Base-by-base conservation (phyloP, 768 basidiomycete genomes). In the Rhizopogon vesiculosus region DNA sequence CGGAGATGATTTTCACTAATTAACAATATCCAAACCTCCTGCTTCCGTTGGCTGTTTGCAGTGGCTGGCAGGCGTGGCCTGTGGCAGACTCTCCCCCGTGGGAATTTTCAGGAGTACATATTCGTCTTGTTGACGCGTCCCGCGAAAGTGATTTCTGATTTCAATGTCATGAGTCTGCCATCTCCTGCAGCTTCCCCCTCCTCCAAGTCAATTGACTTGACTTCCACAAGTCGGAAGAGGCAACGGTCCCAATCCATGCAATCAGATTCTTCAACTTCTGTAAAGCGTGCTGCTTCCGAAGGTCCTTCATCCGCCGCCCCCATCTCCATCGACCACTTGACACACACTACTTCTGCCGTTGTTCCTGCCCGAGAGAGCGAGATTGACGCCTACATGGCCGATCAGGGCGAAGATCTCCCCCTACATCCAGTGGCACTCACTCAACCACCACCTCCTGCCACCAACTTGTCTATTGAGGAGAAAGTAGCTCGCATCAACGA, bases 201-300 rank as follows among this genome's bases (percentile, higher is more conserved):
- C 51, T 64, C 73, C 55, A 74, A 74, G 50, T 62, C 72, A 22
- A 62, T 69, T 56, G 76, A 76, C 55, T 61, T 72, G 19, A 60
- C 51, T 42, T 48, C 56, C 51, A 65, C 63, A 49, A 69, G 65
- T 49, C 77, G 87, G 64, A 89, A 89, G 75, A 78, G 87, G 69
- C 85, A 87, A 66, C 84, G 89, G 64, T 88, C 85, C 59, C 78
- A 74, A 62, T 90, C 89, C 39, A 87, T 86, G 84, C 78, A 87
- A 66, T 89, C 89, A 45, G 82, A 84, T 62, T 84, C 85, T 56
- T 81, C 80, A 28, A 84, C 87, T 25, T 92, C 89, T 29, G 75
- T 84, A 58, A 95, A 94, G 76, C 86, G 92, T 59, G 80, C 89
- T 18, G 82, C 82, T 54, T 89, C 91, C 22, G 87, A 90, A 66